Evolutionary conservation across 2,329 filamentous ascomycete genomes (phyloP), one percentile per base, ranked within the genome.

Genomic region (Myriosclerotinia duriaeana): DNA sequence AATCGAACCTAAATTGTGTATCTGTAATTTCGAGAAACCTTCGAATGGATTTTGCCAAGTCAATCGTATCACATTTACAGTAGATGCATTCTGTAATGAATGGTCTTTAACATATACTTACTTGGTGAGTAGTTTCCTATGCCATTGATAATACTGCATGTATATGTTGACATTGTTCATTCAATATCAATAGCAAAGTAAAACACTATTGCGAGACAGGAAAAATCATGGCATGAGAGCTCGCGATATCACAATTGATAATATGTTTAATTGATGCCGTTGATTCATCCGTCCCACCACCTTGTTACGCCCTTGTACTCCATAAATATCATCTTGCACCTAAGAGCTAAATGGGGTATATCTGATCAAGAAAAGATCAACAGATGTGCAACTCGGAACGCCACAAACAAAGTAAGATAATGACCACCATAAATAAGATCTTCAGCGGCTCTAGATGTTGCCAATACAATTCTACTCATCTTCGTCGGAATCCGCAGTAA

Each of bases 401-500:
- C 44, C 14, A 3, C 6, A 9, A 38, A 2, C 0, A 48, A 50
- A 50, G 48, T 48, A 3, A 17, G 46, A 34, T 34, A 34, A 34
- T 34, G 30, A 34, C 30, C 30, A 34, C 30, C 30, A 34, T 34
- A 34, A 48, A 9, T 11, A 44, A 50, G 12, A 50, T 50, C n/a
- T 11, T 44, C 0, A 17, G 44, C 30, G 12, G 12, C 8, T 6
- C 14, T 20, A 38, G 5, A 60, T 17, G 3, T 38, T 3, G n/a
- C 30, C 2, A 60, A 48, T 14, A 14, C 5, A 6, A 2, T 17
- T 26, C n/a, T 44, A 56, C 38, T 20, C 20, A 22, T 55, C 52
- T 36, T 34, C 52, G 22, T 59, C 62, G 17, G 42, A 65, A 58
- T 58, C 53, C 8, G 53, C 42, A 38, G 53, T 44, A 12, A 66